Evolutionary conservation across 805 yeast genomes (phyloP).

Genomic region (Sungouiozyma intestinalis): DNA sequence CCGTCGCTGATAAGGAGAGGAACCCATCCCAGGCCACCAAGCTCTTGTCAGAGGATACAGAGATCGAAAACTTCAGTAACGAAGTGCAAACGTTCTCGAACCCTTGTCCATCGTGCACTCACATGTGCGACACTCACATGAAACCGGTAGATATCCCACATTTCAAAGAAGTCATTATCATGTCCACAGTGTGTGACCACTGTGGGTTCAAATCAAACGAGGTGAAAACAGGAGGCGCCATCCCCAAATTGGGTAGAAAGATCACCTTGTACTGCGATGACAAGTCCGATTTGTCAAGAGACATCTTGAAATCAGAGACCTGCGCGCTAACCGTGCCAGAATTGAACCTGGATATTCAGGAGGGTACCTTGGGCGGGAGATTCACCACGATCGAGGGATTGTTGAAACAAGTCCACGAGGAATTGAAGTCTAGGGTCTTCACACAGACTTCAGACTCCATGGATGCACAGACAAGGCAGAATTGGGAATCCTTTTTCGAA

Average conservation of each 20-base stretch:
- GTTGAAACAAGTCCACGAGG: conserved; percentile 79
- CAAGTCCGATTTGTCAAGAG: conserved; percentile 80
- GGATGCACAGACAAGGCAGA: conserved; percentile 63
- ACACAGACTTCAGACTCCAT: conserved; percentile 83
- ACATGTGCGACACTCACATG: conserved; percentile 86
- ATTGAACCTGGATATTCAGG: conserved; percentile 76
- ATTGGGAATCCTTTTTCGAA: conserved; percentile 76
- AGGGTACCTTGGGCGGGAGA: conserved; percentile 96
- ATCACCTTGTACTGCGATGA: conserved; percentile 70
- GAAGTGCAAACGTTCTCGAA: conserved; percentile 93
- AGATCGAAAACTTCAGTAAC: conserved; percentile 73
- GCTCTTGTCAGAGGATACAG: conserved; percentile 59
- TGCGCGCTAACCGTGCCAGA: conserved; percentile 84
- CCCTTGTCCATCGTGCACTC: conserved; percentile 78
- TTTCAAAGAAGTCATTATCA: conserved; percentile 91
- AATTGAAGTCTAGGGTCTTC: conserved; percentile 75
- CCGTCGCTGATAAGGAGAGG: conserved; percentile 29
- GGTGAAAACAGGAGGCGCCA: conserved; percentile 96
- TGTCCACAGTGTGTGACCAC: conserved; percentile 85
- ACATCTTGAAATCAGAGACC: conserved; percentile 87
- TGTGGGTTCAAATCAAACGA: conserved; percentile 97
- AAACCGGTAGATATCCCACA: conserved; percentile 94
- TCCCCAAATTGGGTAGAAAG: conserved; percentile 75
- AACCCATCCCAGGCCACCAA: conserved; percentile 30
- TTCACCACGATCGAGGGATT: conserved; percentile 96